Evolutionary conservation across 192 early-diverging fungal genomes (phyloP), one percentile per base, ranked within the genome.

Genomic region (Kappamyces sp.): DNA sequence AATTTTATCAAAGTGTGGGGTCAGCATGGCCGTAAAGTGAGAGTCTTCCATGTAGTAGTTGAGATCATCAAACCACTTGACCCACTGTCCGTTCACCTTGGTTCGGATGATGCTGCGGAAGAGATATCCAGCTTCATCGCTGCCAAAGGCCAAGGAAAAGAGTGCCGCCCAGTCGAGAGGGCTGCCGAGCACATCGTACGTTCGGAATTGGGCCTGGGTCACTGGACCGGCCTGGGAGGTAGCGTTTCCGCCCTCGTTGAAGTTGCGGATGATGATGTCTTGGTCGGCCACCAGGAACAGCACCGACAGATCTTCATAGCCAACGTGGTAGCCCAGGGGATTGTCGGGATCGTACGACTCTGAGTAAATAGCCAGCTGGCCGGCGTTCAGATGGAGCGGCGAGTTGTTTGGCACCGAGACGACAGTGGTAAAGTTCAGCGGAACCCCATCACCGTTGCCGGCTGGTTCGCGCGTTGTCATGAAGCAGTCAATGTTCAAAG

Each of bases 1-100:
- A 34, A 52, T 52, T 4, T 38, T 52, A 52, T 52, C 50, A 52
- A 52, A 52, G 50, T 52, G 4, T 14, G 50, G 50, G n/a, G 50
- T 52, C 12, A 52, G 50, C 50, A 34, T 38, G n/a, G 50, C 40
- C 0, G 40, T 34, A 34, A 34, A 52, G 36, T 52, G 36, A 7
- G 50, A 39, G 14, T 55, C 54, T 2, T 55, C 54, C 33, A 55
- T 5, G 6, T 29, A 39, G 30, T 39, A 33, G 3, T 39, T 55
- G 29, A 55, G 32, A 7, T 55, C 45, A 7, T 34, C 30, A 43
- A 55, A 55, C 54, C 54, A 55, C 32, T 38, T 43, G 1, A 55
- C 34, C 40, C 45, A 43, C 30, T 38, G 34, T 11, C 34, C 54
- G 45, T 55, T 7, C 32, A 39, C 45, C 29, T 38, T 31, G 45